Evolutionary conservation across 352 stramenopile genomes (phyloP), one percentile per base, ranked within the genome.

Genomic region (Phytopythium cucurbitacearum): DNA sequence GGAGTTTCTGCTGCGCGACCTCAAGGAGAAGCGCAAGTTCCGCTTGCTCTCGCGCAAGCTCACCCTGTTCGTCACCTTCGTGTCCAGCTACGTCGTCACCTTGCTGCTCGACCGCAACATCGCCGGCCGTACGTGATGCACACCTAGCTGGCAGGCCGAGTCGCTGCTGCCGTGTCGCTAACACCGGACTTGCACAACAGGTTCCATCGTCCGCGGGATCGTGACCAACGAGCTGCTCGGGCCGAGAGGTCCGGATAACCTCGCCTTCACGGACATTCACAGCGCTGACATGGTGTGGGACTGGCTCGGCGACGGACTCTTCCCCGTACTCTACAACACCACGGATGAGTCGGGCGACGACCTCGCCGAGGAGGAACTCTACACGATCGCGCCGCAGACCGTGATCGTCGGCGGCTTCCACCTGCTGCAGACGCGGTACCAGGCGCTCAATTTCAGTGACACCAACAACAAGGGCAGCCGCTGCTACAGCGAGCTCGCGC

Each of bases 11-110:
- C 49, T 82, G 6, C 64, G 74, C 37, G 74, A 85, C 16, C 68
- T 87, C 51, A 79, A 82, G 47, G 76, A 87, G 38, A 87, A 89
- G 51, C 76, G 79, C 49, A 85, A 87, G 41, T 86, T 87, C 52
- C 68, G 79, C 6, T 47, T 86, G 10, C 60, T 89, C 4, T 80
- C 76, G 11, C 65, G 79, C 40, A 87, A 89, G 40, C 68, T 89
- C 11, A 64, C 70, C 0, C 62, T 76, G 5, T 89, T 89, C 46
- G 76, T 89, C 35, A 79, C 74, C 0, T 87, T 89, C 46, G 70
- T 86, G 38, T 55, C n/a, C 37, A 67, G 87, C 36, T 89, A 89
- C 60, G 59, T 86, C 39, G 56, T 69, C 0, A 75, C 79, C 28
- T 57, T 89, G 5, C 56, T 89, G 16, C 58, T 89, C 32, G 76